Evolutionary conservation across 2,329 filamentous ascomycete species (phyloP), one percentile per base, ranked within the genome.

Genomic region (Calonectria pteridis): DNA sequence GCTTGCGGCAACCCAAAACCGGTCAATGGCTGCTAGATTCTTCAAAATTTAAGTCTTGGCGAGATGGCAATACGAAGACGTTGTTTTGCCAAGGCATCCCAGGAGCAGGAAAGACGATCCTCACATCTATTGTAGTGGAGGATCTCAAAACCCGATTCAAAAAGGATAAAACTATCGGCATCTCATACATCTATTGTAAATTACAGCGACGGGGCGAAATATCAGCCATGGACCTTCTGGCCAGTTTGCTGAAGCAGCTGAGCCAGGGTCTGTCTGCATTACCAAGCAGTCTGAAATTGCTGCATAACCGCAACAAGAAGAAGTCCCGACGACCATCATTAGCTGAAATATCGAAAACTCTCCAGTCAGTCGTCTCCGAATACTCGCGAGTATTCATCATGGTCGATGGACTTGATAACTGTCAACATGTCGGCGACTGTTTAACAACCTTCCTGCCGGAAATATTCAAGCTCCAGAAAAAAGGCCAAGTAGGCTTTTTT

Each of bases 41-140:
- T 37, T 2, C 53, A 31, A 58, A 58, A 11, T 58, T 35, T 6
- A 20, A 20, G 31, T 13, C 53, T 13, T 58, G 53, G 53, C 31
- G 13, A 9, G 35, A 58, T 23, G 53, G 31, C 20, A 13, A 37
- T 6, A 35, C 9, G 11, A 31, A 26, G 31, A 58, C 31, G 1
- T 31, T 65, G 1, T 65, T 65, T n/a, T 65, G 43, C 72, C 82
- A 78, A 4, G 85, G 85, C 0, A 75, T 76, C 2, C 74, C 75
- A 1, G 73, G 74, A 1, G 72, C 73, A 1, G 87, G 88, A 1
- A 90, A 90, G 53, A 79, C 77, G 0, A 71, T 79, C 1, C 49
- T 80, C 16, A 46, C 73, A 1, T 77, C 78, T 0, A 62, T 79
- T 1, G 71, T 80, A 0, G 35, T 78, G 2, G 72, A 79, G 0